Conservation (phyloP, 345 rosid genomes). For the Eucalyptus polybractea region DNA sequence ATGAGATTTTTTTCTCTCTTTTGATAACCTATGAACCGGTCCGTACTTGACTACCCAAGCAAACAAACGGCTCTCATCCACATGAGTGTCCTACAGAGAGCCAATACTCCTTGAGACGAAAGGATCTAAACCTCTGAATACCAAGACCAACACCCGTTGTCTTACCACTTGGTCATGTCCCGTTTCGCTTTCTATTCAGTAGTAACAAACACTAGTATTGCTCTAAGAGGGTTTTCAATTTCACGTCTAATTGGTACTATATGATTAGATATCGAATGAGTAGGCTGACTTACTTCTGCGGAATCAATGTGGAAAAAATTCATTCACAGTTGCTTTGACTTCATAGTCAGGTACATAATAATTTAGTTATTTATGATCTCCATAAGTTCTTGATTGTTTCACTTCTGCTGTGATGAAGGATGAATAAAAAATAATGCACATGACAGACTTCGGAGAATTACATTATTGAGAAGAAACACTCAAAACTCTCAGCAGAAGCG, state of each 20-base stretch:
- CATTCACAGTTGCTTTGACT: background rate
- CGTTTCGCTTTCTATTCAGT: background rate
- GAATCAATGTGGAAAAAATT: background rate
- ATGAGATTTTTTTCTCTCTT: no score
- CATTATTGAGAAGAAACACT: constrained; percentile 3
- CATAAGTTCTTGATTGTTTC: background rate
- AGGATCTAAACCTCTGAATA: background rate
- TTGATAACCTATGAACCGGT: background rate
- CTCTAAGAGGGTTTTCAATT: background rate
- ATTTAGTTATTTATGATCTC: background rate
- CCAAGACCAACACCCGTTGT: background rate
- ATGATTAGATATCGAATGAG: background rate
- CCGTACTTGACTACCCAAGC: background rate
- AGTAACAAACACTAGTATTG: background rate
- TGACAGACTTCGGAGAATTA: constrained; percentile 16
- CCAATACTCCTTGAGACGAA: background rate
- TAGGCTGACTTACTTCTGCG: background rate
- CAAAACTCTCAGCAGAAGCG: background rate
- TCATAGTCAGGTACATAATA: background rate
- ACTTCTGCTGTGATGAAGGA: constrained; percentile 10
- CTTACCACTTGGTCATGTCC: background rate
- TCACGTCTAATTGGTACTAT: background rate
- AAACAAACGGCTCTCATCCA: background rate
- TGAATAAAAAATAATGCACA: background rate
- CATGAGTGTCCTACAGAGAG: background rate